A percentile compares a stretch with the other conserved stretches of the same genome.
Evolutionary conservation across 2,329 filamentous ascomycete species (phyloP).

Genomic region (Zasmidium angulare): DNA sequence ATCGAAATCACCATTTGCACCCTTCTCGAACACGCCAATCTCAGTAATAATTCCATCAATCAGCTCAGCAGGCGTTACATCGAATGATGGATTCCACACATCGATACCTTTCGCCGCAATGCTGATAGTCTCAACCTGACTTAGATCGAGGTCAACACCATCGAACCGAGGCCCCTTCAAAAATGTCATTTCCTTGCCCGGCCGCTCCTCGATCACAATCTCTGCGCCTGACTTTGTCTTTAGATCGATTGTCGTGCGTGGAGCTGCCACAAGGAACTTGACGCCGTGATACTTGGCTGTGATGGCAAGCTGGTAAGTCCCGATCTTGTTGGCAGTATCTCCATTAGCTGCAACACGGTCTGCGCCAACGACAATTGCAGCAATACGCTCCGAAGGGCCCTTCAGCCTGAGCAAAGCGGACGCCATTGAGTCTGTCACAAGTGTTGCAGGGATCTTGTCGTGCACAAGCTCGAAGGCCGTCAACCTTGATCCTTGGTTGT

Average conservation of each 20-base stretch:
- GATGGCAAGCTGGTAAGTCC: constrained; percentile 91
- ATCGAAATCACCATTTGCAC: constrained; percentile 66
- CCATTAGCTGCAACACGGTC: constrained; percentile 95
- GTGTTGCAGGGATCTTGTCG: constrained; percentile 83
- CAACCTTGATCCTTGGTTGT: constrained; percentile 93
- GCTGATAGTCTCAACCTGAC: constrained; percentile 68
- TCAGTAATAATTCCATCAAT: constrained; percentile 97
- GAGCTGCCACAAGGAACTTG: constrained; percentile 93
- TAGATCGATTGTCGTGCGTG: constrained; percentile 90
- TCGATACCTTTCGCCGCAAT: constrained; percentile 74
- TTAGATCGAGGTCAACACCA: constrained; percentile 62
- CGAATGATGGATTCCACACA: constrained; percentile 97
- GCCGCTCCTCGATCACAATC: constrained; percentile 89
- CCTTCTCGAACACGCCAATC: constrained; percentile 80
- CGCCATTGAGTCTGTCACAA: constrained; percentile 97
- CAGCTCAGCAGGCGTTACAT: constrained; percentile 83
- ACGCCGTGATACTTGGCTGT: constrained; percentile 82
- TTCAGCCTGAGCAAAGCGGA: constrained; percentile 74
- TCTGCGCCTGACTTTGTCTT: constrained; percentile 72
- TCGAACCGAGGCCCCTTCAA: constrained; percentile 72
- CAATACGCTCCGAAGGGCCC: constrained; percentile 63
- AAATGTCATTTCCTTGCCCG: constrained; percentile 76
- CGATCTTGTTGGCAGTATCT: constrained; percentile 98
- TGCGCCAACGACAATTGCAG: constrained; percentile 88
- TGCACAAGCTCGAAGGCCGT: constrained; percentile 97